Conservation (phyloP, 768 basidiomycete genomes). For the Leccinum variicolor region DNA sequence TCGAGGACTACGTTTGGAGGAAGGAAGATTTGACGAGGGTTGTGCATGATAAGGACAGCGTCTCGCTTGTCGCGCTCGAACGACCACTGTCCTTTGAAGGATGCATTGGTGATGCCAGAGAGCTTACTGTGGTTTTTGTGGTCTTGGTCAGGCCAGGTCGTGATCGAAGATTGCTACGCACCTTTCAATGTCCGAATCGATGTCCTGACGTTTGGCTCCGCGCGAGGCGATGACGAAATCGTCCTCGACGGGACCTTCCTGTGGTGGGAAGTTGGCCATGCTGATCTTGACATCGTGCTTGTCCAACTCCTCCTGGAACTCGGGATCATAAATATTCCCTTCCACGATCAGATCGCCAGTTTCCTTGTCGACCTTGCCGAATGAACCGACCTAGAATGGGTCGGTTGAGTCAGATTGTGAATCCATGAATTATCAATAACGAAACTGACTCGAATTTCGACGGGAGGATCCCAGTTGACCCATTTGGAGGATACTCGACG, state of each 20-base stretch:
- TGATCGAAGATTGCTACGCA: slow-evolving; percentile 6
- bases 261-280: slow-evolving; percentile 17
- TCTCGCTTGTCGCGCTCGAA: slow-evolving; percentile 27
- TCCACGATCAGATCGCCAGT: slow-evolving; percentile 32
- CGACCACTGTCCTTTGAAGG: slow-evolving; percentile 32
- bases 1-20: slow-evolving; percentile 23
- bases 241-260: slow-evolving; percentile 18
- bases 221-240: slow-evolving; percentile 24
- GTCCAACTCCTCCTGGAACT: slow-evolving; percentile 17
- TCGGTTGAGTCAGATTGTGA: not conserved
- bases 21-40: slow-evolving; percentile 23
- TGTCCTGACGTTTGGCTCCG: slow-evolving; percentile 11
- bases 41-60: slow-evolving; percentile 32
- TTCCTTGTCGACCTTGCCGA: slow-evolving; percentile 30
- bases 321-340: slow-evolving; percentile 33
- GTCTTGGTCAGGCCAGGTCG: not conserved
- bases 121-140: slow-evolving; percentile 2
- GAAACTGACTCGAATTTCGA: slow-evolving; percentile 24
- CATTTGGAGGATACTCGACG: slow-evolving; percentile 30
- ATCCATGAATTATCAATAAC: not conserved
- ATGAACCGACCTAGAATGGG: slow-evolving; percentile 32
- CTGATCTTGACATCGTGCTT: slow-evolving; percentile 8
- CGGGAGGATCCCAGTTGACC: slow-evolving; percentile 37
- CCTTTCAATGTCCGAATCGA: slow-evolving; percentile 12
- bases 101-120: slow-evolving; percentile 20